phyloP scores from a whole-genome alignment of 2,329 filamentous ascomycete species.

The Paradendryphiella salina region DNA sequence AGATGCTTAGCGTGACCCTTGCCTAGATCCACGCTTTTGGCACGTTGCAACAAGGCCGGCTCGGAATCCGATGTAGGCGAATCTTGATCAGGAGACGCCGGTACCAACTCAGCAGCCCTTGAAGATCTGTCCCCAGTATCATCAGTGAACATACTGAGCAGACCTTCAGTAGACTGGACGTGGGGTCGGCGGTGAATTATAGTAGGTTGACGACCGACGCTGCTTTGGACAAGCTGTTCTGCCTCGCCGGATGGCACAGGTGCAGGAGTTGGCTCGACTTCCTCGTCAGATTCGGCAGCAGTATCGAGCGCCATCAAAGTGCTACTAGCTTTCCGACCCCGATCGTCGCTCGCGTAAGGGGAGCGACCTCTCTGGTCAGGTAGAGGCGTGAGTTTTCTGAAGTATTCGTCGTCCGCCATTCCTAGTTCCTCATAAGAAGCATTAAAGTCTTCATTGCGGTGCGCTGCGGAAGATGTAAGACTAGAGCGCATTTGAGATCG shows the following conservation, averaged over 20 bases:
- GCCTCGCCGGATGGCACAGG: constrained; percentile 30
- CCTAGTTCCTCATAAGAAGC: constrained; percentile 68
- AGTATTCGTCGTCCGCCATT: constrained; percentile 73
- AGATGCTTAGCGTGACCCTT: constrained; percentile 69
- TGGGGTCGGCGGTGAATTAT: constrained; percentile 64
- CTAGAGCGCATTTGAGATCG: constrained; percentile 53
- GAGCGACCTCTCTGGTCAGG: constrained; percentile 50
- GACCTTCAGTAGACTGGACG: constrained; percentile 64
- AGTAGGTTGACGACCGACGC: constrained; percentile 61
- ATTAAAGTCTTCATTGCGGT: constrained; percentile 57
- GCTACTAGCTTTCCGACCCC: constrained; percentile 49
- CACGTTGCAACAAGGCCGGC: constrained; percentile 58
- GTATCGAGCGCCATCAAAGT: constrained; percentile 48
- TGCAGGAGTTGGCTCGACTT: constrained; percentile 27
- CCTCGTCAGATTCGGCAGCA: constrained; percentile 50
- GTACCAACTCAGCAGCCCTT: constrained; percentile 36
- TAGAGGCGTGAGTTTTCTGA: constrained; percentile 59
- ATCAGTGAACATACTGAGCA: constrained; percentile 57
- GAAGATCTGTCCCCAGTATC: constrained; percentile 41
- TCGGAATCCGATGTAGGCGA: constrained; percentile 40
- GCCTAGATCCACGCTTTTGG: constrained; percentile 70
- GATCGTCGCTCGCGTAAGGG: constrained; percentile 30
- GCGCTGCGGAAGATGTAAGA: constrained; percentile 48
- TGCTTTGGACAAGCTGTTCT: constrained; percentile 55
- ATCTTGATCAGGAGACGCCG: constrained; percentile 34